Evolutionary conservation across 2,329 filamentous ascomycete species (phyloP), one percentile per base, ranked within the genome.

Genomic region (Verticillium zaregamsianum): DNA sequence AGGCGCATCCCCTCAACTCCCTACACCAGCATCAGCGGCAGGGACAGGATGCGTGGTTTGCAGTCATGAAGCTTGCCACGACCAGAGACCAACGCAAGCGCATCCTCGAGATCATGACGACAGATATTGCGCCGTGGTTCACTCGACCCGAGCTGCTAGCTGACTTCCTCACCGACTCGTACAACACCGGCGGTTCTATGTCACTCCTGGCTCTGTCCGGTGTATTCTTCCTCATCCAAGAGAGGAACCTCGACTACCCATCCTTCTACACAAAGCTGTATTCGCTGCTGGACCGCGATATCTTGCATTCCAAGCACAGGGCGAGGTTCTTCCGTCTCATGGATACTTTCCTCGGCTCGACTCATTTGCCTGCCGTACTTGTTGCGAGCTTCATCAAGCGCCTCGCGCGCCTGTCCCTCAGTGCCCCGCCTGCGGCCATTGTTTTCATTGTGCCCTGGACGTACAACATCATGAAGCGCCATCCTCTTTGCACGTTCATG

Each of bases 331-430:
- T 99, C 79, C 90, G 95, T 58, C 83, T 98, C 17, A 80, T 99
- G 62, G 92, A 97, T 69, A 93, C 90, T 3, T 99, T 98, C 76
- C 84, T 99, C 67, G 85, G 84, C 5, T 98, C 94, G 0, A 93
- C 92, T 3, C 96, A 99, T 85, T 83, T 99, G 69, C 95, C 96
- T 3, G 93, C 92, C 5, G 87, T 89, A 4, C 82, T 99, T 45
- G 91, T 99, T 2, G 94, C 95, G 14, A 97, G 93, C 75, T 99
- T 99, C 76, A 88, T 99, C 79, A 99, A 99, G 77, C 86, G 92
- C n/a, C 83, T 99, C 9, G 87, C 93, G 3, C 85, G 94, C 59
- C 82, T 98, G 40, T 86, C 91, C 17, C 83, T 99, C n/a, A 88
- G 91, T 70, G 93, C 92, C 0, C 94, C 96, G 2, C 95, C 96